A percentile compares a stretch with the other conserved stretches of the same genome.
Conservation (phyloP, 1,139 yeast species). For the Taiozyma sp. region DNA sequence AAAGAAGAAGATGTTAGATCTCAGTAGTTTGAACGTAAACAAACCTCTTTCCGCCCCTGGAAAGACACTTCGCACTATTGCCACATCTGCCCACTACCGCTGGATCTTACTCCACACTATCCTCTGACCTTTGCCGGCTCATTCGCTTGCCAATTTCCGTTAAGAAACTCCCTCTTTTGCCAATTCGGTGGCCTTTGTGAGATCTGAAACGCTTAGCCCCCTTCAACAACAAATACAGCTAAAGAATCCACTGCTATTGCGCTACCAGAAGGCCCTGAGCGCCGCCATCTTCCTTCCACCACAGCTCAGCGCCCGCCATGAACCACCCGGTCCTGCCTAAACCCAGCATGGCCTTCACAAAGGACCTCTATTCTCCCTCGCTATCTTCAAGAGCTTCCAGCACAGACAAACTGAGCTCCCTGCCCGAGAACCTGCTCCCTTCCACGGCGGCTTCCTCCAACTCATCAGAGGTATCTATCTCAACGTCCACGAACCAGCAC, state of each 20-base stretch:
- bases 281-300: neutral
- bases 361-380: slow-evolving; percentile 1
- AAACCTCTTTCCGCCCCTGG: neutral
- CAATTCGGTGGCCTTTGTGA: neutral
- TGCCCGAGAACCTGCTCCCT: slow-evolving; percentile 1
- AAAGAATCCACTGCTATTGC: neutral
- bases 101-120: neutral
- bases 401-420: slow-evolving; percentile 2
- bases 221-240: neutral
- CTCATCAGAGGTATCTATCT: neutral
- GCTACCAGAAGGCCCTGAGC: neutral
- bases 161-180: neutral
- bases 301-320: neutral
- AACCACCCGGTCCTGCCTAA: slow-evolving; percentile 1
- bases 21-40: neutral
- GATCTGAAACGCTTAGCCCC: neutral
- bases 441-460: neutral
- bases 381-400: slow-evolving; percentile 4
- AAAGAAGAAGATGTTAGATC: neutral
- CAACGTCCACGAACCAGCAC: slow-evolving; percentile 5
- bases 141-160: neutral
- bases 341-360: slow-evolving; percentile 3
- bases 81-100: neutral
- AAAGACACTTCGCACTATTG: neutral
- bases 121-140: neutral